Evolutionary conservation across 169 alveolate species (phyloP).

Genomic region (Ichthyophthirius multifiliis): DNA sequence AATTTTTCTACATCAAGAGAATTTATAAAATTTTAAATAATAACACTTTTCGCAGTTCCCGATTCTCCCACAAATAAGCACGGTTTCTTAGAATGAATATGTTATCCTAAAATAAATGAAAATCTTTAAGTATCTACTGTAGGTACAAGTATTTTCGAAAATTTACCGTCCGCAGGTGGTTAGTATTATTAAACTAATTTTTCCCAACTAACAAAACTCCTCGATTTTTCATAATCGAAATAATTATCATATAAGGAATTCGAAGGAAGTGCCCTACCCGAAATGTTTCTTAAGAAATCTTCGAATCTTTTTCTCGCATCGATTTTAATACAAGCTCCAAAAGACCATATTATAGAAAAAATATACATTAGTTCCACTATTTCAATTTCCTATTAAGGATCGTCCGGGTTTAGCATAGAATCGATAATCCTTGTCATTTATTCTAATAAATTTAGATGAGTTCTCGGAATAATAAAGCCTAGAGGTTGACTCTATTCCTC

Average conservation of each 20-base stretch:
- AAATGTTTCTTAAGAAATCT: slow-evolving; percentile 75
- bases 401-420: slow-evolving; percentile 73
- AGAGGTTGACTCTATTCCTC: slow-evolving; percentile 82
- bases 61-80: slow-evolving; percentile 92
- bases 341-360: slow-evolving; percentile 91
- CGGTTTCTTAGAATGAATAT: slow-evolving; percentile 83
- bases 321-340: slow-evolving; percentile 86
- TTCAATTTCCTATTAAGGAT: slow-evolving; percentile 78
- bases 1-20: slow-evolving; percentile 74
- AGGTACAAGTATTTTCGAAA: slow-evolving; percentile 92
- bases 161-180: slow-evolving; percentile 84
- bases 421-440: slow-evolving; percentile 84
- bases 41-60: slow-evolving; percentile 93
- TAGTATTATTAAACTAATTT: slow-evolving; percentile 72
- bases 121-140: slow-evolving; percentile 91
- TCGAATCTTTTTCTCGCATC: slow-evolving; percentile 87
- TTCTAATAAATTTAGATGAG: slow-evolving; percentile 77
- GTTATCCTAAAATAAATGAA: slow-evolving; percentile 80
- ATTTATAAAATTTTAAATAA: slow-evolving; percentile 69
- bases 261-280: slow-evolving; percentile 75
- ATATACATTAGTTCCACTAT: slow-evolving; percentile 86
- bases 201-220: slow-evolving; percentile 83
- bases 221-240: slow-evolving; percentile 62
- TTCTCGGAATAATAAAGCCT: slow-evolving; percentile 72
- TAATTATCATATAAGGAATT: slow-evolving; percentile 80